Base-by-base conservation (phyloP, 108 stramenopile species). In the Cyclotella choctawhatcheeana region DNA sequence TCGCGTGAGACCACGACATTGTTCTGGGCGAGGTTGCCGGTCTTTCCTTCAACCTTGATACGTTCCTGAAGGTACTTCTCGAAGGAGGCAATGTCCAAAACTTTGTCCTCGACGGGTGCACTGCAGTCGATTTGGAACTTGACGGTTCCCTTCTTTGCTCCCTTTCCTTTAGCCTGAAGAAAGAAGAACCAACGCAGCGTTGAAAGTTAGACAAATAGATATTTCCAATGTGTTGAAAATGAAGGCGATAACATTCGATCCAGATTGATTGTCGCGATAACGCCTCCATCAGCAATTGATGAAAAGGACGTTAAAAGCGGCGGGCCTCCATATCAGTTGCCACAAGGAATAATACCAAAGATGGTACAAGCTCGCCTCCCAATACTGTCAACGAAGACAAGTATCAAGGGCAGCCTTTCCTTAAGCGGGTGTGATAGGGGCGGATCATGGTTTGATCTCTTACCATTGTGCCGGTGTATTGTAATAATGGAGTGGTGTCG, bases 41-140 rank as follows among this genome's bases (percentile, higher is more conserved):
- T 93, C 83, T 90, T 92, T 67, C 88, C 89, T 40, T 84, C 82
- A 56, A 97, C 87, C 89, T 99, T 99, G 88, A 99, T 98, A 26
- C 91, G 82, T 63, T 98, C 97, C 69, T 98, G 94, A 22, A 99
- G 85, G 89, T 98, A 99, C 81, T 97, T 97, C 89, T 98, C 97
- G 91, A 99, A 99, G 29, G 89, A 83, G 7, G 92, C 95, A 30
- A 97, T 85, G 85, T 99, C 99, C 54, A 99, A 90, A 50, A 99
- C 99, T 81, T 97, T 95, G 79, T 99, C 99, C 53, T 97, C 97
- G 35, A 99, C 97, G 5, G 99, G 99, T 44, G 90, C 85, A 59
- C 83, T 84, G 92, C 97, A 98, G 93, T 99, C 99, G 78, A 99
- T 89, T 60, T 95, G 89, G 89, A 95, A 98, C 89, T 98, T 98